Base-by-base conservation (phyloP, 2,329 filamentous ascomycete species). In the Xylariales sp. region DNA sequence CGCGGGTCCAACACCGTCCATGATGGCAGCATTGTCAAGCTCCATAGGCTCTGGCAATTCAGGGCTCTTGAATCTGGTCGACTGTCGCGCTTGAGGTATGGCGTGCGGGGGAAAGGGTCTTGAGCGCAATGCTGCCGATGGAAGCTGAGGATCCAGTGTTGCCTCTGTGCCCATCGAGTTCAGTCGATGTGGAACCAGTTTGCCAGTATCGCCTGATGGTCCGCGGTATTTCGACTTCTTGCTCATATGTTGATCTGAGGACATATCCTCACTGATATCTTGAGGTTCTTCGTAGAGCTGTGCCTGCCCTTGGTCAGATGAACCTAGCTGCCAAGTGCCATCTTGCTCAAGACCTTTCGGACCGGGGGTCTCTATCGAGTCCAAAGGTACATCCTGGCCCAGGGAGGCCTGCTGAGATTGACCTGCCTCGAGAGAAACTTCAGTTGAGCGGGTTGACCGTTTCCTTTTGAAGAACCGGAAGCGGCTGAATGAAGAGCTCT, bases 11-110 rank as follows among this genome's bases (percentile, higher is more conserved):
- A 45, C 43, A 36, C 42, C 33, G 35, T 38, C 38, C 36, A 47
- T 42, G 33, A 45, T 41, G 20, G 46, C 46, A 35, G n/a, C 19
- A n/a, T 29, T 19, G 13, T 56, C 52, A 17, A 55, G 32, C 23
- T 59, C 50, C 55, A 60, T 58, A 18, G 56, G 56, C 35, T 57
- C 56, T 37, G 56, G 57, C 42, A 60, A 57, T 30, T 53, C 56
- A 29, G 57, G 57, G 43, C 56, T 60, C 49, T 55, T 51, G 51
- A 59, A 52, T 35, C 57, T 53, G 11, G 34, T 37, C 5, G 21
- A 10, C n/a, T 39, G 37, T 16, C 29, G 29, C 8, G 15, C 13
- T n/a, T 20, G n/a, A 7, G 20, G 5, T 23, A 53, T 33, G 25
- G 19, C 31, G 14, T 10, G 50, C 52, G n/a, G n/a, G n/a, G 51